A percentile compares a stretch with the other conserved stretches of the same genome.
Evolutionary conservation across 2,329 filamentous ascomycete genomes (phyloP).

Genomic region (Alternaria dauci): DNA sequence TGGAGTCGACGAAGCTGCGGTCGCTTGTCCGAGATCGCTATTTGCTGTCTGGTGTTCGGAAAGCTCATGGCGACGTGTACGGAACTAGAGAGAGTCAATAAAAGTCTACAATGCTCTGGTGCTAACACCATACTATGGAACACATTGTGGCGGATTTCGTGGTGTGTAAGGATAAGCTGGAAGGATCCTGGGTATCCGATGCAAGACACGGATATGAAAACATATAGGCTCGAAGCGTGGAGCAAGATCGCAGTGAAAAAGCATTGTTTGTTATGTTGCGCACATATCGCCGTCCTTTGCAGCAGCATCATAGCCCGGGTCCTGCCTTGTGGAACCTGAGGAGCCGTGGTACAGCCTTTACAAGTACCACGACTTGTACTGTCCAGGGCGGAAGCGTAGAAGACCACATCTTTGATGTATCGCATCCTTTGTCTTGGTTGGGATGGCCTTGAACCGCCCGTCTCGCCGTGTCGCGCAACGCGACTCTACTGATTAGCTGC

Average conservation of each 20-base stretch:
- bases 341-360: not conserved
- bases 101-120: not conserved
- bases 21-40: not conserved
- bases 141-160: not conserved
- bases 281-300: not conserved
- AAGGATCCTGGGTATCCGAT: not conserved
- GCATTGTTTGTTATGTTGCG: not conserved
- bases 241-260: not conserved
- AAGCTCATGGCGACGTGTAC: not conserved
- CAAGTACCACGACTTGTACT: not conserved
- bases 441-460: not conserved
- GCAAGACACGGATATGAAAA: not conserved
- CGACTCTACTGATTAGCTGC: not conserved
- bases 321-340: not conserved
- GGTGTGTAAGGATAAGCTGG: not conserved
- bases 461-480: not conserved
- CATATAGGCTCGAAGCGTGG: not conserved
- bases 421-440: not conserved
- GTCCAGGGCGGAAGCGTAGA: not conserved
- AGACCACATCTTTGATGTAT: not conserved
- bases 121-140: constrained; percentile 2
- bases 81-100: not conserved
- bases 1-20: not conserved
- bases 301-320: not conserved
- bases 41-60: not conserved